These are phyloP conservation scores for Cyberlindnera mrakii DNA, from an alignment of 805 yeast species.

Conservation along the genomic window DNA sequence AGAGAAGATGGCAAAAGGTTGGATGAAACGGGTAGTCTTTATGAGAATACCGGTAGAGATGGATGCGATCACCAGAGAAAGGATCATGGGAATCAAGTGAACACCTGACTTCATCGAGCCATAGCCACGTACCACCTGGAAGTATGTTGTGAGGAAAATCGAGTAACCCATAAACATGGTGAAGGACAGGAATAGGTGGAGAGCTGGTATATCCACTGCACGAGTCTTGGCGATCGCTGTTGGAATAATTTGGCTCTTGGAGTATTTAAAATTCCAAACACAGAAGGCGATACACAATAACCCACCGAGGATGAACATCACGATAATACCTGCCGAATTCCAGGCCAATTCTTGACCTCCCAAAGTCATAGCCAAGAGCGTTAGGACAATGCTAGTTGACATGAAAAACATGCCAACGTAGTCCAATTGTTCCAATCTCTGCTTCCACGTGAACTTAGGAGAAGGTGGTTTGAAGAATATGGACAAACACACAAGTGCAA, in stretches of 20 bases:
- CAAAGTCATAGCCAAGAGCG: slow-evolving; percentile 45
- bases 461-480: slow-evolving; percentile 41
- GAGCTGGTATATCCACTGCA: slow-evolving; percentile 27
- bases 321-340: slow-evolving; percentile 48
- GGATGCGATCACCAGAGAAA: slow-evolving; percentile 10
- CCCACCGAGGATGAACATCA: slow-evolving; percentile 34
- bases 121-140: slow-evolving; percentile 39
- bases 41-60: slow-evolving; percentile 24
- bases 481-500: slow-evolving; percentile 33
- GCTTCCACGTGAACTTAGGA: slow-evolving; percentile 33
- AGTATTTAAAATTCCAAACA: slow-evolving; percentile 13
- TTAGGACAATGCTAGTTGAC: slow-evolving; percentile 36
- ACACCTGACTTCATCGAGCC: slow-evolving; percentile 17
- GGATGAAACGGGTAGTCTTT: slow-evolving; percentile 28
- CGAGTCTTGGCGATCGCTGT: slow-evolving; percentile 38
- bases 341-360: slow-evolving; percentile 50
- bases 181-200: slow-evolving; percentile 29
- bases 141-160: slow-evolving; percentile 39
- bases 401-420: slow-evolving; percentile 40
- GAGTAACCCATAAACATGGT: slow-evolving; percentile 34
- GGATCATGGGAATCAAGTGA: slow-evolving; percentile 17
- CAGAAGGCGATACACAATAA: slow-evolving; percentile 3
- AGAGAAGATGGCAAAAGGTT: slow-evolving; percentile 30
- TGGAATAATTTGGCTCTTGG: slow-evolving; percentile 17
- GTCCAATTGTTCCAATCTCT: slow-evolving; percentile 40